Conservation (phyloP, 257 asterid species). For the Salvia rosmarinus region DNA sequence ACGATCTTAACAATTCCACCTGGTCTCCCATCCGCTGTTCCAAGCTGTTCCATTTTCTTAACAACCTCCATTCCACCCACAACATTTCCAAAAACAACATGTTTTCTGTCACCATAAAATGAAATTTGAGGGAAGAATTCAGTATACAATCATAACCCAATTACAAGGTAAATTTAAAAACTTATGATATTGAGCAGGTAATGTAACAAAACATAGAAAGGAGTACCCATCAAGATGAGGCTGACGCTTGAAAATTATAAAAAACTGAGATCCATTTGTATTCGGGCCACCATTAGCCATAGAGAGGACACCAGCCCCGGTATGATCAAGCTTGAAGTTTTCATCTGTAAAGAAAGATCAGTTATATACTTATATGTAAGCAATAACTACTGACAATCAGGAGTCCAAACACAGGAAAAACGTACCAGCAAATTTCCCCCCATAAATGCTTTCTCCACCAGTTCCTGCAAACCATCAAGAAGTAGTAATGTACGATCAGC, state of each 20-base stretch:
- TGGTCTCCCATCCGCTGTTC: conserved; percentile 70
- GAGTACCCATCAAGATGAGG: conserved; percentile 97
- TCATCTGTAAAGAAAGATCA: conserved; percentile 63
- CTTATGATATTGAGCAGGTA: neutral
- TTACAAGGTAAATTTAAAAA: conserved; percentile 14
- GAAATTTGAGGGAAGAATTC: conserved; percentile 11
- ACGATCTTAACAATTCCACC: conserved; percentile 67
- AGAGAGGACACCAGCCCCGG: conserved; percentile 81
- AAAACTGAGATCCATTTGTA: conserved; percentile 98
- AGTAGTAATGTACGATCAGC: conserved; percentile 72
- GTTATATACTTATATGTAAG: conserved; percentile 7
- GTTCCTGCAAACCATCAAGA: conserved; percentile 99
- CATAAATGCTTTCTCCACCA: conserved; percentile 99
- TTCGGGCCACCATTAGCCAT: conserved; percentile 97
- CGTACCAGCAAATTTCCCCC: conserved; percentile 92
- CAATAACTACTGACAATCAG: conserved; percentile 29
- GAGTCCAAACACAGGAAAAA: conserved; percentile 25
- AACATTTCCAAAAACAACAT: conserved; percentile 94
- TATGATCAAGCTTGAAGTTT: conserved; percentile 78
- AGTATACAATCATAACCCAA: conserved; percentile 23
- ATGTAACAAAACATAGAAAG: conserved; percentile 25
- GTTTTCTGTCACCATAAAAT: conserved; percentile 68
- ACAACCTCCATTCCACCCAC: conserved; percentile 83
- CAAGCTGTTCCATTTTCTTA: conserved; percentile 80
- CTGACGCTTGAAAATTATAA: conserved; percentile 79